A percentile compares a stretch with the other conserved stretches of the same genome.
phyloP scores from a whole-genome alignment of 164 flowering plant genomes.

The Sextonia rubra region DNA sequence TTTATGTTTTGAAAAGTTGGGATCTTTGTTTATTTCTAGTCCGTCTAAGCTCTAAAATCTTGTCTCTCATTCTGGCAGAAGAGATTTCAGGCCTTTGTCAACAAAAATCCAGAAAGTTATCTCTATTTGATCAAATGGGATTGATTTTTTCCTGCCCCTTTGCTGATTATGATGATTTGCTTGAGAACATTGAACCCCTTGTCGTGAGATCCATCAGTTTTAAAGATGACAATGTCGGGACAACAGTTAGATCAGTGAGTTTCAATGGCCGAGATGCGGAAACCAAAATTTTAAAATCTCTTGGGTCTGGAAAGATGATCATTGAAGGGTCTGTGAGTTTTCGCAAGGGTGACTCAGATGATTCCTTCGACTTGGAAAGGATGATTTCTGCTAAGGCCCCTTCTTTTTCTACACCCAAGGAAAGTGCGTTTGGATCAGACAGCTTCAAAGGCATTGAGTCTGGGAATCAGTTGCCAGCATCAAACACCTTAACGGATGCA shows the following conservation, averaged over 20 bases:
- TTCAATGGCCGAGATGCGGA: constrained; percentile 43
- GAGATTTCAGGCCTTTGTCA: neutral
- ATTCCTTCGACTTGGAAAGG: constrained; percentile 26
- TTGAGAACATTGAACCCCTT: constrained; percentile 35
- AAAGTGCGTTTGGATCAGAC: constrained; percentile 6
- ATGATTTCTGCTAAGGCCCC: constrained; percentile 31
- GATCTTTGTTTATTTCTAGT: neutral
- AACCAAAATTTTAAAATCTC: constrained; percentile 36
- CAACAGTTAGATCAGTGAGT: constrained; percentile 46
- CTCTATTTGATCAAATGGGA: constrained; percentile 46
- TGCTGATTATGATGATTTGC: constrained; percentile 35
- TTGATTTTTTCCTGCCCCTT: constrained; percentile 49
- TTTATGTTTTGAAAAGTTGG: neutral
- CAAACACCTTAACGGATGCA: constrained; percentile 16
- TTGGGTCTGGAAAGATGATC: constrained; percentile 22
- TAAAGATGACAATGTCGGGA: constrained; percentile 37
- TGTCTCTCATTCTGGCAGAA: neutral
- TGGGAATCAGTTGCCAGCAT: constrained; percentile 3
- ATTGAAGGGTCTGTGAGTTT: constrained; percentile 55
- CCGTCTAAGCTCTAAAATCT: neutral
- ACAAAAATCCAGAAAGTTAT: neutral
- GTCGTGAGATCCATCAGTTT: constrained; percentile 53
- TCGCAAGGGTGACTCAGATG: constrained; percentile 23
- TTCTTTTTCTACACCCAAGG: constrained; percentile 4
- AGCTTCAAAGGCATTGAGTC: constrained; percentile 15